Conservation (phyloP, 306 rosid genomes). For the Cucurbita moschata region DNA sequence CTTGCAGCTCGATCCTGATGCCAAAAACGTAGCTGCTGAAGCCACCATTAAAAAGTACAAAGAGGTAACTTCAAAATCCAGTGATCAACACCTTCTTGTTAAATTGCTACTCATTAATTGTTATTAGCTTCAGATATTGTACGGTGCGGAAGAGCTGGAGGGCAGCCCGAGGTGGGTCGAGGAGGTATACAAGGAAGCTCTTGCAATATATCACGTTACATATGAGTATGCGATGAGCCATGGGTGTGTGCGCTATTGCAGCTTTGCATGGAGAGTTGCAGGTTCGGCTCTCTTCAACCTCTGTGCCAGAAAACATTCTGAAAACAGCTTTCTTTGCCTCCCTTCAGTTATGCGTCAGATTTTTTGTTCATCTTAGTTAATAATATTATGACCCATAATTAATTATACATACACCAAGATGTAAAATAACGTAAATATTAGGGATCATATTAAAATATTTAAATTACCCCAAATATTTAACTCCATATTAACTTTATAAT, state of each 20-base stretch:
- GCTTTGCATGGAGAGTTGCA: constrained; percentile 59
- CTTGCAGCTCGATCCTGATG: not conserved
- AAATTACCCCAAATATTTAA: no score
- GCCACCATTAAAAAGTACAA: constrained; percentile 25
- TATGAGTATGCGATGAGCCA: constrained; percentile 15
- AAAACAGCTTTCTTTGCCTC: constrained; percentile 6
- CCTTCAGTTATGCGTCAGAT: constrained; percentile 39
- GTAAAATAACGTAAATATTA: not conserved
- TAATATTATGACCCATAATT: not conserved
- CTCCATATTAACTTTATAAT: no score
- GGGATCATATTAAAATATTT: not conserved
- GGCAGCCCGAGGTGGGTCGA: no score
- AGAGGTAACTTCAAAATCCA: constrained; percentile 17
- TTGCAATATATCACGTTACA: no score
- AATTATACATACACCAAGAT: not conserved
- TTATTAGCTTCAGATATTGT: no score
- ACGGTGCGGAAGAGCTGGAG: no score
- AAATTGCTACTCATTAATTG: no score
- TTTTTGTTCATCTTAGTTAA: not conserved
- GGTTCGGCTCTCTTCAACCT: constrained; percentile 34
- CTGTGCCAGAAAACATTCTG: constrained; percentile 14
- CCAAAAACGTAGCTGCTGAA: constrained; percentile 21
- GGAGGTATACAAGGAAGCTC: no score
- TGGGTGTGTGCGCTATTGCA: not conserved
- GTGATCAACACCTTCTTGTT: no score